Conservation (phyloP, 2,329 filamentous ascomycete species). For the Thelonectria rubi region DNA sequence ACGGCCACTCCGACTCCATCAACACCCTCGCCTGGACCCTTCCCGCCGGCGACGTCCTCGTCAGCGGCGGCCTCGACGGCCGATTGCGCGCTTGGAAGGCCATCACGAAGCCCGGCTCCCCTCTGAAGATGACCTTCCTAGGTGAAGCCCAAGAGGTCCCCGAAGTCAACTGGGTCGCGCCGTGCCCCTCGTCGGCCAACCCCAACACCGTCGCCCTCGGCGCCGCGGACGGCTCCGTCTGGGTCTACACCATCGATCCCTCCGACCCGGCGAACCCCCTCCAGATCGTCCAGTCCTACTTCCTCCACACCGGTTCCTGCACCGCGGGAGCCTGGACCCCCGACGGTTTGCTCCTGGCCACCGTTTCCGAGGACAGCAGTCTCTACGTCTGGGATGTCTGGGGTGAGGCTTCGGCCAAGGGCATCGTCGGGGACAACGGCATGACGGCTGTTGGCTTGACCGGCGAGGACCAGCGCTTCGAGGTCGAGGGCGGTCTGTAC, state of each 20-base stretch:
- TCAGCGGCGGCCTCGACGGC: conserved; percentile 91
- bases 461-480: conserved; percentile 85
- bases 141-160: conserved; percentile 88
- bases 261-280: conserved; percentile 68
- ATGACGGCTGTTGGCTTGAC: conserved; percentile 80
- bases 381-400: conserved; percentile 95
- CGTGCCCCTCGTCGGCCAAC: conserved; percentile 76
- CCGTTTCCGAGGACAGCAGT: conserved; percentile 87
- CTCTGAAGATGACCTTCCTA: conserved; percentile 67
- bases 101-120: conserved; percentile 55
- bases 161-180: conserved; percentile 89
- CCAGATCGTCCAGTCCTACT: conserved; percentile 89
- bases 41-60: conserved; percentile 81
- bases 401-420: conserved; percentile 73
- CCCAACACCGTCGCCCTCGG: conserved; percentile 88
- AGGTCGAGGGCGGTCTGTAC: conserved; percentile 90
- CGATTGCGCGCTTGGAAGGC: conserved; percentile 76
- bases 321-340: conserved; percentile 92
- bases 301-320: conserved; percentile 85
- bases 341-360: conserved; percentile 86
- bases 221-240: conserved; percentile 89
- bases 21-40: conserved; percentile 87
- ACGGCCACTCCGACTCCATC: conserved; percentile 93
- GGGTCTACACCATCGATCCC: conserved; percentile 89
- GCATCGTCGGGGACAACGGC: conserved; percentile 61